A percentile compares a stretch with the other conserved stretches of the same genome.
phyloP scores from a whole-genome alignment of 352 stramenopile genomes.

The Phytophthora brassicae region DNA sequence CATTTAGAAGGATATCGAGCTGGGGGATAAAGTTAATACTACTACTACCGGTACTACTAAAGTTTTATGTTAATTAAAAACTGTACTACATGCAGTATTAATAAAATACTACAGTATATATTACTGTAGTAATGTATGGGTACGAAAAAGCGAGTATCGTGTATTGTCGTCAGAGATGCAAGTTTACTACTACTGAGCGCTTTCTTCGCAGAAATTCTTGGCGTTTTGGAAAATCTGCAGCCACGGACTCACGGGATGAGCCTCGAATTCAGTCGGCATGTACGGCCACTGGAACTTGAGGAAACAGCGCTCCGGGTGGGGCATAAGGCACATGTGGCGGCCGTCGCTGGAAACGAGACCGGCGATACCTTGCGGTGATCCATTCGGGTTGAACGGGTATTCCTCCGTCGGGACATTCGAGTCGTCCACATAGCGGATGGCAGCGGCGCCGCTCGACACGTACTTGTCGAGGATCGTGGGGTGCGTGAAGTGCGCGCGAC shows the following conservation, averaged over 20 bases:
- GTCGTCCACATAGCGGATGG: conserved; percentile 98
- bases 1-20: too few relatives aligned
- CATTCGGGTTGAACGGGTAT: conserved; percentile 99
- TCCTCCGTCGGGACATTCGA: conserved; percentile 91
- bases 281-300: conserved; percentile 98
- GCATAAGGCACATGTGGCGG: conserved; percentile 99
- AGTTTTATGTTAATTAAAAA: too few relatives aligned
- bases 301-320: conserved; percentile 98
- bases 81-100: too few relatives aligned
- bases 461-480: conserved; percentile 88
- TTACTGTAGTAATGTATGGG: too few relatives aligned
- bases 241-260: conserved; percentile 91
- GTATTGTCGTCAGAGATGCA: conserved; percentile 16
- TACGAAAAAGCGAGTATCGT: conserved; percentile 21
- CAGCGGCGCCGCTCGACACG: conserved; percentile 90
- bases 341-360: conserved; percentile 97
- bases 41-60: too few relatives aligned
- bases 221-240: conserved; percentile 99
- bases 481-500: conserved; percentile 96
- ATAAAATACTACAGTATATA: too few relatives aligned
- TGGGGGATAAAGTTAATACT: too few relatives aligned
- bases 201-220: conserved; percentile 94
- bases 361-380: conserved; percentile 95
- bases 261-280: conserved; percentile 85
- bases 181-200: conserved; percentile 40